Base-by-base conservation (phyloP, 495 filamentous ascomycete species). In the Tirmania nivea region DNA sequence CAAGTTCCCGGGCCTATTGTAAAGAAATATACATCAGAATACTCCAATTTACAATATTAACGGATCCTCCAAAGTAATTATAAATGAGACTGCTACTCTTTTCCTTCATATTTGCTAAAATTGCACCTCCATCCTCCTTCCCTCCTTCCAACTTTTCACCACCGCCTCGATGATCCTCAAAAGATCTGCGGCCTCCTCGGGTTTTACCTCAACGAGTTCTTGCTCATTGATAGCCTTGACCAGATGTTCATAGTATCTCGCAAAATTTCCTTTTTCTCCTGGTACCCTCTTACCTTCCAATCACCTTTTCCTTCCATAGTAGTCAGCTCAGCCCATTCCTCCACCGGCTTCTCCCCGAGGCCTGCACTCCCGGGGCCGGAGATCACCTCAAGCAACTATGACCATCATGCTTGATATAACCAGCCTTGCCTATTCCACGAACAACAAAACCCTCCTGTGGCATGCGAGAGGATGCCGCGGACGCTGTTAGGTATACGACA, bases 341-440 rank as follows among this genome's bases (percentile, higher is more conserved):
- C 60, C 11, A 54, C 52, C 0, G 67, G 62, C 7, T 7, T 65
- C 71, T 42, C 36, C 7, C 67, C 65, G 53, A 86, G 80, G 6
- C 72, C 73, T 17, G 81, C 77, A 66, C 69, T 76, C 58, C n/a
- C 36, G 36, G 36, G 36, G 10, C 10, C 36, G 36, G 10, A 42
- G 10, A 78, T 63, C 0, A 84, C 86, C 2, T 70, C 73, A 65
- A 78, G 79, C 42, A 92, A n/a, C n/a, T 70, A 59, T 88, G 83
- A 45, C 83, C 79, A 66, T 94, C 86, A 68, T 94, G 86, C 34
- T 77, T 69, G 67, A 93, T 86, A 0, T 90, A 67, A 55, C 83
- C 76, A 61, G 67, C 77, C 72, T 92, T 93, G 68, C 84, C 79
- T 6, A 78, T 78, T 14, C 86, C 86, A 19, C 86, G 69, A 8